These are phyloP conservation scores for Lipomyces yamadae DNA, from an alignment of 805 yeast species.

Conservation along the genomic window DNA sequence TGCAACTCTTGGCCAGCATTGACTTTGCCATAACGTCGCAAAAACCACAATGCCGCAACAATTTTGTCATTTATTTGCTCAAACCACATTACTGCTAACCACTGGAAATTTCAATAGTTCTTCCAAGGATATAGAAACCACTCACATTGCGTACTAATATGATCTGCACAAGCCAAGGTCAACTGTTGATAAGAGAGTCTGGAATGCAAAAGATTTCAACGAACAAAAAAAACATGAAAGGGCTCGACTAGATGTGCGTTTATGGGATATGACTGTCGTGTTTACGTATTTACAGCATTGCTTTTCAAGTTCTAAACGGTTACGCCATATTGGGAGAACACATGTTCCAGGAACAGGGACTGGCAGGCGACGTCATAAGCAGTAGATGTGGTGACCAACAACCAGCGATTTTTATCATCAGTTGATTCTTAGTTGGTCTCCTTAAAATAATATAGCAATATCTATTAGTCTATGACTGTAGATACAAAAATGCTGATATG, in stretches of 20 bases:
- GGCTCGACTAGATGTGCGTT: not conserved
- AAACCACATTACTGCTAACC: not conserved
- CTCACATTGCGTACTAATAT: constrained; percentile 1
- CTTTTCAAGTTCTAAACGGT: not conserved
- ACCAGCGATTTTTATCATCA: too few relatives aligned
- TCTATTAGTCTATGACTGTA: too few relatives aligned
- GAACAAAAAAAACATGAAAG: constrained; percentile 18
- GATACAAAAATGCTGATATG: too few relatives aligned
- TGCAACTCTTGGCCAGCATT: not conserved
- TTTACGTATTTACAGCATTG: not conserved
- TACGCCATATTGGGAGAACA: not conserved
- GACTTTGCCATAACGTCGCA: not conserved
- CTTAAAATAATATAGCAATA: too few relatives aligned
- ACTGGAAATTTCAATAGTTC: not conserved
- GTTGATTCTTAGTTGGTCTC: too few relatives aligned
- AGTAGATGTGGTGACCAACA: too few relatives aligned
- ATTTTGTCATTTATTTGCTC: not conserved
- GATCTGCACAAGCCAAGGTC: not conserved
- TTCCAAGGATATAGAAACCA: not conserved
- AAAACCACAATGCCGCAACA: not conserved
- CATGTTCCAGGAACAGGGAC: not conserved
- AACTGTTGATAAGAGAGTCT: constrained; percentile 9
- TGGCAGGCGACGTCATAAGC: not conserved
- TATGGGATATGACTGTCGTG: not conserved
- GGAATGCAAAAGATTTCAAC: constrained; percentile 22